A percentile compares a stretch with the other conserved stretches of the same genome.
These are phyloP conservation scores for Russula compacta DNA, from an alignment of 768 basidiomycete genomes.

Conservation along the genomic window DNA sequence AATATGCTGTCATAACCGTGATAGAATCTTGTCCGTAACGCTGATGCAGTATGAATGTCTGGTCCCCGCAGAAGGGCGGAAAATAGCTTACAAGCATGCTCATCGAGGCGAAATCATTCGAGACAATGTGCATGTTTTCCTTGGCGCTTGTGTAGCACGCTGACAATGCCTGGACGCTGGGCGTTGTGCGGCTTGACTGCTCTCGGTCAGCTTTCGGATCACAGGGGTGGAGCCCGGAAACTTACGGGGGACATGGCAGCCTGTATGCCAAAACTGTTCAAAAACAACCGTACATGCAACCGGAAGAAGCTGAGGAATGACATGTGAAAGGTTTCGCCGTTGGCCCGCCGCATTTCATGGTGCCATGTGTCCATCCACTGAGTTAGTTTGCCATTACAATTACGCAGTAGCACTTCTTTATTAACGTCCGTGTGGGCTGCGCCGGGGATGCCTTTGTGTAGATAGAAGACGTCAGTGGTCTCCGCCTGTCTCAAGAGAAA, in stretches of 20 bases:
- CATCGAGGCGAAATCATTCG: constrained; percentile 63
- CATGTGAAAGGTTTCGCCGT: constrained; percentile 67
- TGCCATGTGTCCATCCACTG: constrained; percentile 69
- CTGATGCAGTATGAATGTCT: constrained; percentile 31
- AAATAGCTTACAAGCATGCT: constrained; percentile 53
- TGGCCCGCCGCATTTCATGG: constrained; percentile 62
- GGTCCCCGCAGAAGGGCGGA: not conserved
- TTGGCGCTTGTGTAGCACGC: constrained; percentile 69
- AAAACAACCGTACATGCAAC: constrained; percentile 67
- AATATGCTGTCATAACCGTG: constrained; percentile 80
- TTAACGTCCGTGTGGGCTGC: constrained; percentile 54
- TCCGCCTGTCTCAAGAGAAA: constrained; percentile 43
- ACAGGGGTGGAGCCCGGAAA: constrained; percentile 12
- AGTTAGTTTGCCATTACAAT: constrained; percentile 63
- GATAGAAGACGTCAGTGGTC: constrained; percentile 64
- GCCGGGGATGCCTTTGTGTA: constrained; percentile 37
- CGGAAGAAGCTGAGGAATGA: constrained; percentile 70
- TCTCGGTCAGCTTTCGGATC: constrained; percentile 6
- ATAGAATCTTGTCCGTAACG: constrained; percentile 81
- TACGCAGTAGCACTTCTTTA: constrained; percentile 60
- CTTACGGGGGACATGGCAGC: constrained; percentile 48
- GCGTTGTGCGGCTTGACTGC: constrained; percentile 48
- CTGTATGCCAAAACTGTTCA: constrained; percentile 79
- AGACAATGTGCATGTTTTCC: constrained; percentile 60
- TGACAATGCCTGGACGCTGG: constrained; percentile 58